These are phyloP conservation scores for Mycena epipterygia DNA, from an alignment of 768 basidiomycete species.

Conservation along the genomic window DNA sequence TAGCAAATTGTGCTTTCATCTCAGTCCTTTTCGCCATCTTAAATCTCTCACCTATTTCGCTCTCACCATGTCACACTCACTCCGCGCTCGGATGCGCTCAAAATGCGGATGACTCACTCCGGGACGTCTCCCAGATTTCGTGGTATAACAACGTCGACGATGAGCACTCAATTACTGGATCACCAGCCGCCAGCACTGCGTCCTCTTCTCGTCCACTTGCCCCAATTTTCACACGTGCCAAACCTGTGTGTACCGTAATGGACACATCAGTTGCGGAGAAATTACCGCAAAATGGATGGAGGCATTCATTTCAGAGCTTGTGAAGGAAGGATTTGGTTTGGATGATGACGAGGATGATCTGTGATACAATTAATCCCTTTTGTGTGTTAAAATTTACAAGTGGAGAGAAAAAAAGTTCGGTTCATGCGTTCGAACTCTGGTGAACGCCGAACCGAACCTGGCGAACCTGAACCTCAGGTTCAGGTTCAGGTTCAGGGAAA, in stretches of 20 bases:
- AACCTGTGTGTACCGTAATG: no score
- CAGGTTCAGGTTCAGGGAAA: not conserved
- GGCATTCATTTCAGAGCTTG: not conserved
- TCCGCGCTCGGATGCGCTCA: no score
- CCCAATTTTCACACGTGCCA: no score
- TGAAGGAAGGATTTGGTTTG: not conserved
- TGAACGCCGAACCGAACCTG: not conserved
- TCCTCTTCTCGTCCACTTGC: no score
- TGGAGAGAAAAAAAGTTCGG: not conserved
- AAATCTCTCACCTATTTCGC: no score
- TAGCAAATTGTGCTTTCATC: no score
- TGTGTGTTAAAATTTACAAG: not conserved
- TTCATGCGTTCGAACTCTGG: no score
- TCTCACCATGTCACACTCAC: no score
- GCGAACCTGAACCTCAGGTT: conserved; percentile 1
- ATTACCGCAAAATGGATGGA: no score
- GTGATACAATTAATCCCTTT: not conserved
- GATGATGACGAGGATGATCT: not conserved
- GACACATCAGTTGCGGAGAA: no score
- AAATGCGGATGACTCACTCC: no score
- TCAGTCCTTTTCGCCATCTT: no score
- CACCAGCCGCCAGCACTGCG: not conserved
- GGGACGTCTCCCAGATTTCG: not conserved
- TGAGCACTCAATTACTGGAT: not conserved
- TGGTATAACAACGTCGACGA: not conserved